Evolutionary conservation across 495 filamentous ascomycete genomes (phyloP).

Genomic region (Xylaria palmicola): DNA sequence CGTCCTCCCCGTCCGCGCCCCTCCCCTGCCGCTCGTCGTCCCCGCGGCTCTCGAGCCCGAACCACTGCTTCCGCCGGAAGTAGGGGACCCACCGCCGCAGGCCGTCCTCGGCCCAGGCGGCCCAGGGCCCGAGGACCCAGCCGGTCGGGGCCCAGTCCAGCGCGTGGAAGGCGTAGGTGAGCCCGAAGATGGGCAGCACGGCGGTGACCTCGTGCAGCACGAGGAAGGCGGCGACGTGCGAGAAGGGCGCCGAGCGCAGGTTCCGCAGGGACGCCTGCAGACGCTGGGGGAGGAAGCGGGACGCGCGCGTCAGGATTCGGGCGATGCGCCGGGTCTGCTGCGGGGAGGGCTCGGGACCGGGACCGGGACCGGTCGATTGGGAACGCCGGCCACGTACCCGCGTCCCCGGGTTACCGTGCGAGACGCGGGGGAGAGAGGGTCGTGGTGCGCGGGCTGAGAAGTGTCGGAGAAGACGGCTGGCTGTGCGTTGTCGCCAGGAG

Average conservation of each 20-base stretch:
- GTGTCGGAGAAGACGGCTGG: constrained; percentile 9
- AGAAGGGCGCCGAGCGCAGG: constrained; percentile 71
- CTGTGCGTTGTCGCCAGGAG: constrained; percentile 18
- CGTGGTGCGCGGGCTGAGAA: not conserved
- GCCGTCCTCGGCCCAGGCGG: constrained; percentile 43
- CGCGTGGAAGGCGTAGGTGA: constrained; percentile 77
- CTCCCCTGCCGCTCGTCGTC: constrained; percentile 19
- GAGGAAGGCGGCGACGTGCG: constrained; percentile 82
- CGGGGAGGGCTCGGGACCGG: not conserved
- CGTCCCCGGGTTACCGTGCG: not conserved
- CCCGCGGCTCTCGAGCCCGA: constrained; percentile 40
- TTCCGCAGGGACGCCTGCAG: constrained; percentile 60
- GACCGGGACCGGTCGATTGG: constrained; percentile 16
- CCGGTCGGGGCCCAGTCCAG: constrained; percentile 60
- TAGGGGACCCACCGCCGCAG: constrained; percentile 44
- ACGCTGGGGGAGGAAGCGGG: constrained; percentile 59
- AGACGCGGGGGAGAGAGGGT: not conserved
- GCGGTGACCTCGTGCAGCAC: constrained; percentile 91
- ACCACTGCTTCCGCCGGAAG: constrained; percentile 48
- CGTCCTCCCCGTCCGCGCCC: constrained; percentile 15
- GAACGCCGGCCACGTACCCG: constrained; percentile 15
- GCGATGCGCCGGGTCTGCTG: constrained; percentile 27
- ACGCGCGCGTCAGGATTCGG: constrained; percentile 41
- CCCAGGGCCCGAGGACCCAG: constrained; percentile 41
- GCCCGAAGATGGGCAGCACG: constrained; percentile 70